Evolutionary conservation across 1,284 basidiomycete genomes (phyloP), one percentile per base, ranked within the genome.

Genomic region (Boletus sp.): DNA sequence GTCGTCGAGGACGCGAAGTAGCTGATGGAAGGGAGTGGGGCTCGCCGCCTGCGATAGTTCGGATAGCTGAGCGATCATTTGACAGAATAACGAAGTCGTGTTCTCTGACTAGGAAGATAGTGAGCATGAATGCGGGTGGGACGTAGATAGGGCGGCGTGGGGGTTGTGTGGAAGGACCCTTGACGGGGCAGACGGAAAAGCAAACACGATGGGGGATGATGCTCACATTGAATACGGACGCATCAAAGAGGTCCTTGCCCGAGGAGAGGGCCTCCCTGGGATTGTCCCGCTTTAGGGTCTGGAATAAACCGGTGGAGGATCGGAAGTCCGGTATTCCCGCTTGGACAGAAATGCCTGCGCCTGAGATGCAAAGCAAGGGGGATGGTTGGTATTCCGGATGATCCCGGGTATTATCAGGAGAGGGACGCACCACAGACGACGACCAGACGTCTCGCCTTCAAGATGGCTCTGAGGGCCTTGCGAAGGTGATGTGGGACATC

Each of bases 271-370:
- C 71, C 51, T 86, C 84, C 51, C 78, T 78, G 0, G 88, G 85
- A 65, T 92, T 84, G 58, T 88, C 86, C 61, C 82, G 78, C 67
- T 89, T 92, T 56, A 86, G 68, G 39, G 79, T 77, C 57, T 84
- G 81, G 66, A 95, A 95, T 22, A 96, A 72, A 17, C 93, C 93
- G 36, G 82, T 80, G 5, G 86, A 69, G 2, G 89, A 93, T 55
- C 94, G 76, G 67, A 97, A 97, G 70, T 96, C 94, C 26, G 94
- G 93, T 39, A 97, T 96, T 39, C 90, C 87, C 45, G 91, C 90
- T 33, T 84, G 80, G 2, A 94, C 92, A 42, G 91, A 94, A 53
- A 96, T 91, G 26, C 94, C 94, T 44, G 94, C 94, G 52, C 92
- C 92, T 91, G 51, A 13, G 2, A 25, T 37, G 38, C 22, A n/a